Conservation (phyloP, 2,329 filamentous ascomycete species). For the Fusarium abutilonis region DNA sequence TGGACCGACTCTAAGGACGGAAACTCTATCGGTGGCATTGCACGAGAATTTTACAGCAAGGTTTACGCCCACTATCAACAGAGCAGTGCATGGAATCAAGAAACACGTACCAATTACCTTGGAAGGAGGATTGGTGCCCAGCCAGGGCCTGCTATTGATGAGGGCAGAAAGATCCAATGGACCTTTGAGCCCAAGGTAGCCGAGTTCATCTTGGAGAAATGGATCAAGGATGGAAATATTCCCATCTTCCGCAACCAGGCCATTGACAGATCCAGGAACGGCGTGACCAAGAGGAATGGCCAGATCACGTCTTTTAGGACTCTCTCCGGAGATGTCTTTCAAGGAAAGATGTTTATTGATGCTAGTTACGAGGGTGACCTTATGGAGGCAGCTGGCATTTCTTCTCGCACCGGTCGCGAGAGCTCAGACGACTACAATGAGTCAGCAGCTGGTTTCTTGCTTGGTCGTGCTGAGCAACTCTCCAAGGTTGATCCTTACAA, state of each 20-base stretch:
- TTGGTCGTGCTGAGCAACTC: slow-evolving; percentile 8
- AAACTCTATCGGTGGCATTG: slow-evolving; percentile 35
- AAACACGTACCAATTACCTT: slow-evolving; percentile 28
- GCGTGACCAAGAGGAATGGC: slow-evolving; percentile 27
- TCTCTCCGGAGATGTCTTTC: slow-evolving; percentile 12
- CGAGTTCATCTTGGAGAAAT: slow-evolving; percentile 30
- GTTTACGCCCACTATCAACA: slow-evolving; percentile 30
- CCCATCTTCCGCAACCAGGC: slow-evolving; percentile 30
- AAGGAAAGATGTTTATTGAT: slow-evolving; percentile 38
- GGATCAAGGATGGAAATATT: slow-evolving; percentile 35
- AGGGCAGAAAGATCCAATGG: slow-evolving; percentile 34
- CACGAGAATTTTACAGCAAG: slow-evolving; percentile 33
- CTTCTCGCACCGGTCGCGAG: slow-evolving; percentile 32
- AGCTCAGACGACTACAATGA: slow-evolving; percentile 21
- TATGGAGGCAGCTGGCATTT: slow-evolving; percentile 34
- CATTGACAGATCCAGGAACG: slow-evolving; percentile 20
- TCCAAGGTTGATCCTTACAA: slow-evolving; percentile 27
- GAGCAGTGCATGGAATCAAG: slow-evolving; percentile 18
- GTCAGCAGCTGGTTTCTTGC: slow-evolving; percentile 24
- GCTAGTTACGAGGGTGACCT: slow-evolving; percentile 38
- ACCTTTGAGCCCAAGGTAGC: slow-evolving; percentile 39
- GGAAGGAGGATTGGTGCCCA: slow-evolving; percentile 30
- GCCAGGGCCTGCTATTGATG: slow-evolving; percentile 35
- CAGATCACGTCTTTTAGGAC: slow-evolving; percentile 33
- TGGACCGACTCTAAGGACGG: slow-evolving; percentile 40